phyloP scores from a whole-genome alignment of 371 early-diverging fungal genomes.

The Furculomyces boomerangus region DNA sequence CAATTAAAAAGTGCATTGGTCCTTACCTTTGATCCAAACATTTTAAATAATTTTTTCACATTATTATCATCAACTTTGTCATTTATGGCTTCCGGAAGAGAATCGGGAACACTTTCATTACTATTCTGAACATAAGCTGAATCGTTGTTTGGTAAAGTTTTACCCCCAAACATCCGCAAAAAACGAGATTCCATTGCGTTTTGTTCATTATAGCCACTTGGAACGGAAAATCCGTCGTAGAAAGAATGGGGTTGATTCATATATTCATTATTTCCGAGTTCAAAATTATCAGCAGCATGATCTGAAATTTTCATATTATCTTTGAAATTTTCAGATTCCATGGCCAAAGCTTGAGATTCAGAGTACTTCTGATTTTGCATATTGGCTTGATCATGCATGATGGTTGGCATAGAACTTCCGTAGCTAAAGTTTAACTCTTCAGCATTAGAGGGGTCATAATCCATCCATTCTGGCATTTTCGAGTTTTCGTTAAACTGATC shows the following conservation, averaged over 20 bases:
- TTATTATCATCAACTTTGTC: not conserved
- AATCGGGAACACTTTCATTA: slow-evolving; percentile 1
- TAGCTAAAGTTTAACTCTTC: not conserved
- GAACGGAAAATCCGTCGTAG: too few relatives aligned
- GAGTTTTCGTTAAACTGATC: too few relatives aligned
- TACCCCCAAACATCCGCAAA: slow-evolving; percentile 12
- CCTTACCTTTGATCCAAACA: slow-evolving; percentile 17
- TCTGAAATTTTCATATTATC: too few relatives aligned
- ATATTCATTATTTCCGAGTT: too few relatives aligned
- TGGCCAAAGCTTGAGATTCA: slow-evolving; percentile 16
- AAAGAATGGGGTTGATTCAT: too few relatives aligned
- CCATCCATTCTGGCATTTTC: slow-evolving; percentile 20
- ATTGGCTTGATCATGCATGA: not conserved
- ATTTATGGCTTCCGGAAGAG: not conserved
- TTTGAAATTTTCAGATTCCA: slow-evolving; percentile 22
- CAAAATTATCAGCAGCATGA: too few relatives aligned
- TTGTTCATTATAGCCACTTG: slow-evolving; percentile 12
- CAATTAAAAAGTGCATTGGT: too few relatives aligned
- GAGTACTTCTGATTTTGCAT: slow-evolving; percentile 11
- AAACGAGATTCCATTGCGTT: slow-evolving; percentile 16
- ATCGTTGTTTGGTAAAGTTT: not conserved
- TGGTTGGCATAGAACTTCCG: not conserved
- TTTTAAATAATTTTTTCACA: slow-evolving; percentile 14
- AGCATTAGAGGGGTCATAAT: slow-evolving; percentile 8
- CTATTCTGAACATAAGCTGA: not conserved